Evolutionary conservation across 257 asterid genomes (phyloP).

Genomic region (Galeopsis tetrahit): DNA sequence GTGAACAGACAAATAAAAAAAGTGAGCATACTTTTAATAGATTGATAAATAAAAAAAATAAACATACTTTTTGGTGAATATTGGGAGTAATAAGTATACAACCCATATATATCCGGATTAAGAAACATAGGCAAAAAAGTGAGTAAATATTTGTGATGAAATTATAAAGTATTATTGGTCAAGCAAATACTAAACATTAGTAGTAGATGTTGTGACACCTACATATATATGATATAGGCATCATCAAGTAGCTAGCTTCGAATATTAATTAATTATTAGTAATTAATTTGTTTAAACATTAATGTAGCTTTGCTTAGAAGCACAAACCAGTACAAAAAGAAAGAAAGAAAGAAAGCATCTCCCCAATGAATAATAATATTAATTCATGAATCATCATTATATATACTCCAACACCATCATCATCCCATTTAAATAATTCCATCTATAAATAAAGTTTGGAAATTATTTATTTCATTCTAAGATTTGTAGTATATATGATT

Average conservation of each 20-base stretch:
- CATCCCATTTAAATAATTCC: background rate
- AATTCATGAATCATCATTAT: slow-evolving; percentile 37
- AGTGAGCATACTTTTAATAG: too few relatives aligned
- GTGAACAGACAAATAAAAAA: too few relatives aligned
- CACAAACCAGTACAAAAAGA: slow-evolving; percentile 62
- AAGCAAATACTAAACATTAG: slow-evolving; percentile 1
- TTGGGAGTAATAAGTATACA: too few relatives aligned
- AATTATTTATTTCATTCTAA: background rate
- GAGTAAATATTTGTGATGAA: background rate
- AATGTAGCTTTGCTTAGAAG: slow-evolving; percentile 75
- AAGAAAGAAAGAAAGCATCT: slow-evolving; percentile 31
- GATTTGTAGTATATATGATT: background rate
- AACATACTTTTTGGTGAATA: too few relatives aligned
- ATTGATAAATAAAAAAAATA: too few relatives aligned
- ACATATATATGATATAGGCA: slow-evolving; percentile 31
- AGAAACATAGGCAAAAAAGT: background rate
- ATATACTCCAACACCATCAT: slow-evolving; percentile 26
- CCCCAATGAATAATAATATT: slow-evolving; percentile 27
- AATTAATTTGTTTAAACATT: slow-evolving; percentile 35
- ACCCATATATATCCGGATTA: background rate
- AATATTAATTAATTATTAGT: background rate
- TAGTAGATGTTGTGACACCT: slow-evolving; percentile 21
- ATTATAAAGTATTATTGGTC: background rate
- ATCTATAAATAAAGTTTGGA: background rate
- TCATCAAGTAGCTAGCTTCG: slow-evolving; percentile 38